Evolutionary conservation across 2,329 filamentous ascomycete genomes (phyloP), one percentile per base, ranked within the genome.

Genomic region (Dothiorella sarmentorum): DNA sequence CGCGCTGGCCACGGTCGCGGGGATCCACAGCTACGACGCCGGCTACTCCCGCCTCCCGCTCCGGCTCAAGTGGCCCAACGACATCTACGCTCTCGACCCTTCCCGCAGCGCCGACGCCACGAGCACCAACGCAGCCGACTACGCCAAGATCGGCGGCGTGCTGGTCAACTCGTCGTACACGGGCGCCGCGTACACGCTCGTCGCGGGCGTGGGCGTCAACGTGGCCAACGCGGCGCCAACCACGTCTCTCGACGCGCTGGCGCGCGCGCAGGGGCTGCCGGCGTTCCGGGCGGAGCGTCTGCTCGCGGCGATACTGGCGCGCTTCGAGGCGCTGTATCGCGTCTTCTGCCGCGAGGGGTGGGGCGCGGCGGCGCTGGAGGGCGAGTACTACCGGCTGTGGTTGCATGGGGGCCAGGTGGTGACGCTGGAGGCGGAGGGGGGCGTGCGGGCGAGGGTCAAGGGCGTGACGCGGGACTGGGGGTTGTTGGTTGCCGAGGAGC

Each of bases 31-130:
- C 24, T 97, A 97, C 68, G 91, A 87, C 49, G 74, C 75, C 2
- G 90, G 87, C 7, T 97, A 95, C 72, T 80, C 84, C 5, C 78
- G 84, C 0, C 73, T 97, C 4, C 89, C 90, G 0, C 81, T 99
- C 38, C 91, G 89, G 70, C 76, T 99, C 29, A 99, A 99, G 73
- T 99, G 94, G 94, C 94, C 94, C 10, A 99, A 99, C 67, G 94
- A 99, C 69, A 90, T 99, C 57, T 77, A 78, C 66, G 74, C 73
- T 2, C 65, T 73, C 11, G 69, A 71, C 47, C 73, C 73, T 0
- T 45, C 57, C 1, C 9, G 45, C 0, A 3, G 13, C 2, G 15
- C 40, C 2, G 11, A 11, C 24, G 22, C n/a, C 29, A 40, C 13
- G 15, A 62, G 11, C 18, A 45, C 35, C 11, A 43, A 7, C 7